A percentile compares a stretch with the other conserved stretches of the same genome.
phyloP scores from a whole-genome alignment of 306 rosid genomes.

The Glycyrrhiza uralensis region DNA sequence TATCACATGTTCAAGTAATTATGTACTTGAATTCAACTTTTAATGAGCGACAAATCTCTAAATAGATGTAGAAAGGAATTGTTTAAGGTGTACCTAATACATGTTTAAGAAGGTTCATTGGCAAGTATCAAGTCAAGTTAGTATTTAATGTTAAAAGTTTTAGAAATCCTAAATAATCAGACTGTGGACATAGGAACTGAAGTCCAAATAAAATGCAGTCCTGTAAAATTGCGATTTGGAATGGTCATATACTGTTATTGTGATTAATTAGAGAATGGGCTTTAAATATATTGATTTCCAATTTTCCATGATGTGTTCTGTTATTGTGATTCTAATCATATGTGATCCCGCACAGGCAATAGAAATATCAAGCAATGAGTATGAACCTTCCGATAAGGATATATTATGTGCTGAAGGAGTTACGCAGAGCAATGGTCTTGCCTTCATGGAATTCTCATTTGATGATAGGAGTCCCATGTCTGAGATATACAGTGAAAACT shows the following conservation, averaged over 20 bases:
- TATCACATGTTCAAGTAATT: neutral
- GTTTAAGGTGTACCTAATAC: neutral
- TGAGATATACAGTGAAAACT: constrained; percentile 63
- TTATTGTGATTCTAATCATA: neutral
- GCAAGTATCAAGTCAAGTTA: neutral
- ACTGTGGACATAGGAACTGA: neutral
- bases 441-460: constrained; percentile 79
- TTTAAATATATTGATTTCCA: neutral
- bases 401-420: constrained; percentile 82
- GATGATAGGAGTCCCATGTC: constrained; percentile 87
- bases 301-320: neutral
- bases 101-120: neutral
- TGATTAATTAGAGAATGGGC: neutral
- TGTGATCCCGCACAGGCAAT: constrained; percentile 57
- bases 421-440: constrained; percentile 83
- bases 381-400: constrained; percentile 85
- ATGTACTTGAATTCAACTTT: neutral
- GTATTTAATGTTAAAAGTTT: neutral
- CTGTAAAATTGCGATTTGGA: neutral
- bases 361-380: constrained; percentile 88
- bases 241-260: neutral
- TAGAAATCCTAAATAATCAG: neutral
- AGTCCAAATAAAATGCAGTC: neutral
- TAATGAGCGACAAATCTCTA: too few species aligned
- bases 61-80: neutral